These are phyloP conservation scores for Aspergillus felis DNA, from an alignment of 2,329 filamentous ascomycete genomes.

Conservation along the genomic window DNA sequence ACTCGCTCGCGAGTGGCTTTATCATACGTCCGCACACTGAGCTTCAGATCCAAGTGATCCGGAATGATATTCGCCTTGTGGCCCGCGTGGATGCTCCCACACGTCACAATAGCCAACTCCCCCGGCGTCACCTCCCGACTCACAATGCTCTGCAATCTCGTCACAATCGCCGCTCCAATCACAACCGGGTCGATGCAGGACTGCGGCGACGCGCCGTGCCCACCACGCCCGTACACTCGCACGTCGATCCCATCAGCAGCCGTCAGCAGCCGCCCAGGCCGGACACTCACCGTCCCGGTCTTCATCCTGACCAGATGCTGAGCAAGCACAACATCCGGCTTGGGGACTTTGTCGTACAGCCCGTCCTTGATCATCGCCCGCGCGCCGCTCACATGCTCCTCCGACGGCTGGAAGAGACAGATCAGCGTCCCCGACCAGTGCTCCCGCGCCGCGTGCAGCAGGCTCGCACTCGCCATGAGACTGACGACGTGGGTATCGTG, in stretches of 20 bases:
- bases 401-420: conserved; percentile 60
- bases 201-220: conserved; percentile 44
- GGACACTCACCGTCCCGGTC: conserved; percentile 33
- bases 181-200: conserved; percentile 46
- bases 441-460: conserved; percentile 41
- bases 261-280: conserved; percentile 31
- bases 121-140: conserved; percentile 36
- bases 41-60: conserved; percentile 37
- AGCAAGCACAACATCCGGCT: conserved; percentile 55
- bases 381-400: conserved; percentile 58
- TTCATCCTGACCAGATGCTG: conserved; percentile 49
- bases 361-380: conserved; percentile 57
- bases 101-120: conserved; percentile 45
- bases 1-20: conserved; percentile 32
- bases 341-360: conserved; percentile 51
- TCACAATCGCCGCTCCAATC: conserved; percentile 41
- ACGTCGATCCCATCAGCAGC: conserved; percentile 37
- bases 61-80: conserved; percentile 45
- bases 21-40: conserved; percentile 40
- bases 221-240: conserved; percentile 40
- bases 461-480: conserved; percentile 53
- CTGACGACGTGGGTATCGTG: conserved; percentile 63
- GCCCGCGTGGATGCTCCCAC: conserved; percentile 43
- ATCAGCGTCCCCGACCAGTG: conserved; percentile 59
- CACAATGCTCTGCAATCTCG: conserved; percentile 39